Conservation (phyloP, 257 asterid genomes). For the Solanum chilense region DNA sequence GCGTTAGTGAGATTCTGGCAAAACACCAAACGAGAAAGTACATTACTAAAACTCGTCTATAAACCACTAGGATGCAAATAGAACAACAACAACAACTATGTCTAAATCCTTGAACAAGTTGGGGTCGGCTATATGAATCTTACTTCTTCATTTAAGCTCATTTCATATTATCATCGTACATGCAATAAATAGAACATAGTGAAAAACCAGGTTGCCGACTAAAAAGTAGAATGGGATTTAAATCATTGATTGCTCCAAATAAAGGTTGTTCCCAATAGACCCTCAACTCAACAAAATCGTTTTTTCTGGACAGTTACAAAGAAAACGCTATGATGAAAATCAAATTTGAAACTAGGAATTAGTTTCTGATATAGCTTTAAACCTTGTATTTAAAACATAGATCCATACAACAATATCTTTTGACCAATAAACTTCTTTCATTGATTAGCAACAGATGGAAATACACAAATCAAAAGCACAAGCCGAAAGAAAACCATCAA, state of each 20-base stretch:
- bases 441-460: neutral
- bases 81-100: neutral
- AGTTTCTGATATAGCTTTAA: neutral
- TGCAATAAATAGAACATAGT: neutral
- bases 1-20: neutral
- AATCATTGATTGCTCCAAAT: too few relatives aligned
- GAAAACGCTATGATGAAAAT: neutral
- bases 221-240: neutral
- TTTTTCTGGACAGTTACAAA: neutral
- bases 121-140: neutral
- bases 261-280: neutral
- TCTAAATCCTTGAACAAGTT: neutral
- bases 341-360: neutral
- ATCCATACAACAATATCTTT: neutral
- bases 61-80: neutral
- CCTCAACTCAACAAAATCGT: rapidly evolving
- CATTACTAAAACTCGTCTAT: neutral
- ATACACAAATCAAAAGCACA: neutral
- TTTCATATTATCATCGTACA: neutral
- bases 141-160: neutral
- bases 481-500: neutral
- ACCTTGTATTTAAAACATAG: neutral
- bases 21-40: neutral
- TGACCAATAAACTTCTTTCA: neutral
- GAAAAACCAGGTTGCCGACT: neutral